Base-by-base conservation (phyloP, 2,329 filamentous ascomycete genomes). In the Aspergillus japonicus region DNA sequence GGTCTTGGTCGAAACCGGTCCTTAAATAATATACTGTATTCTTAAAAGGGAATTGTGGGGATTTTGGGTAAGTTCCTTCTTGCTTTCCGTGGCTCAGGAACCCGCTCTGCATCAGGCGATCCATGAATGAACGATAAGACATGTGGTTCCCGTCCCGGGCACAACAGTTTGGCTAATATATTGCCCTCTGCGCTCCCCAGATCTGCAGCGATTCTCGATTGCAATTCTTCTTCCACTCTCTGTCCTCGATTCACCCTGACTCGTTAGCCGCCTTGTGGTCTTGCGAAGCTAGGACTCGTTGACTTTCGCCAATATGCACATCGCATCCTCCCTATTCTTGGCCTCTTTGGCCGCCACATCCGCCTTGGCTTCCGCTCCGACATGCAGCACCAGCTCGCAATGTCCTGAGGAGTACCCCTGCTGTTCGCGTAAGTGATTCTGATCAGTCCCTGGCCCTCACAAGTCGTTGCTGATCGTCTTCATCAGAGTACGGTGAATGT, bases 401-500 rank as follows among this genome's bases (percentile, higher is more conserved):
- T 96, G 92, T 73, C 91, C 92, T 8, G 74, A 88, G 69, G 82
- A 85, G 49, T 78, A 85, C n/a, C 90, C 89, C 31, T 92, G 90
- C 80, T 93, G 90, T 75, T 92, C 89, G 60, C 88, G 90, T 93
- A 81, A 81, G 89, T 86, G 31, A 47, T 8, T 21, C 14, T 31
- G 10, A n/a, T 54, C 8, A 23, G 53, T 29, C 29, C 29, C 35
- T 53, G 26, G 53, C 35, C 10, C 19, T 21, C 42, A 60, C 66
- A 49, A 64, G 42, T 56, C 26, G 42, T 31, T 48, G 57, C 24
- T 50, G 50, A 56, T 57, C 47, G 68, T 54, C 71, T 31, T 48
- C 23, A 44, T 24, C 44, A 96, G 92, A 95, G 78, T 98, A 97
- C 77, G 91, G 91, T 69, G 83, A 94, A 77, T 98, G 95, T 72